A percentile compares a stretch with the other conserved stretches of the same genome.
phyloP scores from a whole-genome alignment of 805 yeast species.

The Candida odintsovae region DNA sequence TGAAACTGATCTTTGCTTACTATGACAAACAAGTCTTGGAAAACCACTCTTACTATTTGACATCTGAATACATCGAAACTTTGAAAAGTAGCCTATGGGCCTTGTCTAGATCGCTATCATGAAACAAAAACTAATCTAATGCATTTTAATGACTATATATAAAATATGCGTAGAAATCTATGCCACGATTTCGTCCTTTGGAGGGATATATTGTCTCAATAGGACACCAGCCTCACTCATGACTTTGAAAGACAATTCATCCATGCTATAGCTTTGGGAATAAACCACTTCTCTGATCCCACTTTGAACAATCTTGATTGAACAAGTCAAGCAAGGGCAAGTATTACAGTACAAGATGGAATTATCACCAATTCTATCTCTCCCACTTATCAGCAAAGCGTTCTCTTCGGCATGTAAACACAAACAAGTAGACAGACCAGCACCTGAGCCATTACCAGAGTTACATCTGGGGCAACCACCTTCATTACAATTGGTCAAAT shows the following conservation, averaged over 20 bases:
- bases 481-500: conserved; percentile 80
- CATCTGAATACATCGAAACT: conserved; percentile 45
- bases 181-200: conserved; percentile 18
- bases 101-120: not conserved
- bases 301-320: conserved; percentile 89
- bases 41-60: conserved; percentile 35
- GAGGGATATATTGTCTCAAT: conserved; percentile 51
- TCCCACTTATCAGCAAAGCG: conserved; percentile 89
- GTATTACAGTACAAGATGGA: conserved; percentile 88
- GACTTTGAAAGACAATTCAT: conserved; percentile 63
- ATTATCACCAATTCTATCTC: conserved; percentile 66
- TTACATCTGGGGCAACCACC: conserved; percentile 96
- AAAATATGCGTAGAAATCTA: not conserved
- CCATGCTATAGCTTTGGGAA: conserved; percentile 92
- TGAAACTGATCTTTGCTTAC: conserved; percentile 55
- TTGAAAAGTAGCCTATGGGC: conserved; percentile 41
- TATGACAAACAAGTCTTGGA: conserved; percentile 38
- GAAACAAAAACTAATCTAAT: not conserved
- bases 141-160: not conserved
- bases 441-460: conserved; percentile 54
- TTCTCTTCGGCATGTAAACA: conserved; percentile 98
- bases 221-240: conserved; percentile 67
- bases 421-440: conserved; percentile 72
- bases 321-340: conserved; percentile 94
- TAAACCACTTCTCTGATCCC: conserved; percentile 92